These are phyloP conservation scores for Epichloe brachyelytri DNA, from an alignment of 2,329 filamentous ascomycete genomes.

Conservation along the genomic window DNA sequence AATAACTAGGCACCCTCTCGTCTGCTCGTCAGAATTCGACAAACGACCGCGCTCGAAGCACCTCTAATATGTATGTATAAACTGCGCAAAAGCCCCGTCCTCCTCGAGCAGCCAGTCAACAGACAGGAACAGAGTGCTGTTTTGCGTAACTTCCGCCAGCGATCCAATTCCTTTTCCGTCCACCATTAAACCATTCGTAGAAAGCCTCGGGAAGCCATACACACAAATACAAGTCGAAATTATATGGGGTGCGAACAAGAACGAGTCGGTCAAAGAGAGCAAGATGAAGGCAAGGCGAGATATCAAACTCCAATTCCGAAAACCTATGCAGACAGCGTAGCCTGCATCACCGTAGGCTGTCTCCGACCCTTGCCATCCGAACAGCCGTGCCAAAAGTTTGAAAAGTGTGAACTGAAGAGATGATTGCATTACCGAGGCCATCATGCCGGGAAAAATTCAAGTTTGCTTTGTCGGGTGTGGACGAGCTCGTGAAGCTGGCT, in stretches of 20 bases:
- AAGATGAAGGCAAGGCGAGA: conserved; percentile 23
- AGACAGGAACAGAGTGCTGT: not conserved
- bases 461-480: conserved; percentile 13
- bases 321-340: conserved; percentile 23
- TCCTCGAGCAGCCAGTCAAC: conserved; percentile 6
- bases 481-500: conserved; percentile 10
- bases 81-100: not conserved
- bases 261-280: conserved; percentile 6
- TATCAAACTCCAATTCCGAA: conserved; percentile 30
- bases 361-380: conserved; percentile 21
- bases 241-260: not conserved
- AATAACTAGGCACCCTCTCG: conserved; percentile 10
- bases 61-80: not conserved
- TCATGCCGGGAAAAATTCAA: conserved; percentile 16
- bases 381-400: conserved; percentile 15
- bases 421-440: conserved; percentile 20
- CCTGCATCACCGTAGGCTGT: conserved; percentile 18
- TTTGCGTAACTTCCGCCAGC: not conserved
- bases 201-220: not conserved
- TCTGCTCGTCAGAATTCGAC: conserved; percentile 4
- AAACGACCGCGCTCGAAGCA: not conserved
- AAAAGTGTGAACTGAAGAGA: conserved; percentile 16
- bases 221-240: conserved; percentile 5
- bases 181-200: not conserved
- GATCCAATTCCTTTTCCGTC: not conserved